phyloP scores from a whole-genome alignment of 768 basidiomycete genomes.

The Dendrothele bispora region DNA sequence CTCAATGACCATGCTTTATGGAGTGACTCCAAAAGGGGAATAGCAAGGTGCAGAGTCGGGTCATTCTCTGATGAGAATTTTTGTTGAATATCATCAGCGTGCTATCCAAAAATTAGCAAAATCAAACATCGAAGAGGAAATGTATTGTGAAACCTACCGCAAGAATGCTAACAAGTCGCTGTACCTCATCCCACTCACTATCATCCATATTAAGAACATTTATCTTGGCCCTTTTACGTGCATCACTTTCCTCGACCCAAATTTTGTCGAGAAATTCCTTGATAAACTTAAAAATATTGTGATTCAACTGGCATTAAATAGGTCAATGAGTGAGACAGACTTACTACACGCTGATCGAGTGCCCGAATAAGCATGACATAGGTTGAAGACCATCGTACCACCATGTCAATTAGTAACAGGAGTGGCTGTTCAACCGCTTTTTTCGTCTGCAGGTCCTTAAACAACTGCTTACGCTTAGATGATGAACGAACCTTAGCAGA shows the following conservation, averaged over 20 bases:
- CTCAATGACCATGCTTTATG: constrained; percentile 23
- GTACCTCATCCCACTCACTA: constrained; percentile 21
- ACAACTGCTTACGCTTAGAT: constrained; percentile 20
- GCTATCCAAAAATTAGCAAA: too few relatives aligned
- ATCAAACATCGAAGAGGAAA: neutral
- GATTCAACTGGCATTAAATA: neutral
- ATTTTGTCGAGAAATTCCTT: constrained; percentile 22
- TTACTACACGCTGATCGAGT: constrained; percentile 13
- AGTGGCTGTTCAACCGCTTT: neutral
- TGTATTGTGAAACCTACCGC: constrained; percentile 8
- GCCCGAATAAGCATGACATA: constrained; percentile 22
- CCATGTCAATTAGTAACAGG: constrained; percentile 22
- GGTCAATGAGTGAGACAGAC: too few relatives aligned
- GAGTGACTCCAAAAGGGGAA: constrained; percentile 27
- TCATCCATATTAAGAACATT: constrained; percentile 11
- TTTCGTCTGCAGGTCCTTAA: constrained; percentile 15
- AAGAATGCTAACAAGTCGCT: constrained; percentile 16
- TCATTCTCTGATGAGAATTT: constrained; percentile 24
- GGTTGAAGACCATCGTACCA: constrained; percentile 25
- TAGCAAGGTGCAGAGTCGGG: constrained; percentile 21
- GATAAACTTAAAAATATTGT: constrained; percentile 12
- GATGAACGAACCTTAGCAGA: constrained; percentile 23
- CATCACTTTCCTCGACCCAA: constrained; percentile 12
- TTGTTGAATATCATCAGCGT: constrained; percentile 28
- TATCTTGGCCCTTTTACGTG: constrained; percentile 11